Evolutionary conservation across 306 rosid genomes (phyloP), one percentile per base, ranked within the genome.

Genomic region (Cyamopsis tetragonoloba): DNA sequence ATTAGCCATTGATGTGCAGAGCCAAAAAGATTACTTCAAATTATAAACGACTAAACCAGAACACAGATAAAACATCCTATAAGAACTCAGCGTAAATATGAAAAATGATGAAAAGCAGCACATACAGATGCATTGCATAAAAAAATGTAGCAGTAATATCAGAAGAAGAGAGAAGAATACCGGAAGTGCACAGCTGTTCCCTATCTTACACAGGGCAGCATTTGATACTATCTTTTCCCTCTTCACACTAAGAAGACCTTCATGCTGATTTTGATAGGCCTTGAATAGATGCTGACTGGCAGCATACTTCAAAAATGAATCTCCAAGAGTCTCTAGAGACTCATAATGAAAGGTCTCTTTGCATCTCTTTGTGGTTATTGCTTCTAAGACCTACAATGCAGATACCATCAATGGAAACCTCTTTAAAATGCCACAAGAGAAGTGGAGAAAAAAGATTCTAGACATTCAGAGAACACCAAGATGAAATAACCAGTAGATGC

Each of bases 311-410:
- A 92, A 80, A 79, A 89, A 92, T 32, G 98, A 92, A 81, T 92
- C 98, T 44, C 98, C 98, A 39, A 89, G 96, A 59, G 95, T 85
- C 77, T 87, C 98, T 7, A 92, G 72, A 61, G 98, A 89, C 75
- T 92, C 96, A 23, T 89, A 81, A 77, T 92, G 85, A 62, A 84
- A 79, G 15, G 69, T n/a, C 67, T 92, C 98, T n/a, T 81, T 84
- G 72, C 96, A 87, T 31, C 67, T 76, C 46, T 87, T 89, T 7
- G 91, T 44, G 4, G 98, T 92, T 38, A 89, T 81, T 49, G 96
- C 96, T 81, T 92, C 98, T 88, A 92, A 82, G 58, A 92, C 86
- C 96, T 92, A 49, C 55, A 74, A 62, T 23, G 42, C 50, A 56
- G 8, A 77, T 41, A n/a, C 43, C 50, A 63, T 32, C 7, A 50